Conservation (phyloP, 2,329 filamentous ascomycete genomes). For the Bipolaris gigantea region DNA sequence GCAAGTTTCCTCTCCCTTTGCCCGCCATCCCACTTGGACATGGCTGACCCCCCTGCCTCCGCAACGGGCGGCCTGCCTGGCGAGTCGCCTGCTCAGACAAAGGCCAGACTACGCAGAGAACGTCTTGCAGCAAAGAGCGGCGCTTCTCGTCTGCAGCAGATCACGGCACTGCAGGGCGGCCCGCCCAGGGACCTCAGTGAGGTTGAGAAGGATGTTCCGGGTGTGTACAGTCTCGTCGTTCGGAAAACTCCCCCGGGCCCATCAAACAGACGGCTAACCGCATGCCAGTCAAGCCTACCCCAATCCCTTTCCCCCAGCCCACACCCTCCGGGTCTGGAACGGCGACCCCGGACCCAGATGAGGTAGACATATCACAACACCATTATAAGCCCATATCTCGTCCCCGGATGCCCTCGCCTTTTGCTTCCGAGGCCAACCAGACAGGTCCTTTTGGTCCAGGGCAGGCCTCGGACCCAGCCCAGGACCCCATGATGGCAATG, state of each 20-base stretch:
- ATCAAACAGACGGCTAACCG: conserved; percentile 24
- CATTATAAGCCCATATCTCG: conserved; percentile 62
- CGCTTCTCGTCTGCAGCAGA: conserved; percentile 70
- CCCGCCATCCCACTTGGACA: conserved; percentile 7
- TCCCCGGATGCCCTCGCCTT: conserved; percentile 44
- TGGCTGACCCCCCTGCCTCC: conserved; percentile 31
- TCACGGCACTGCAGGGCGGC: conserved; percentile 69
- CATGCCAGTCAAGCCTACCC: conserved; percentile 26
- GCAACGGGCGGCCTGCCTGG: conserved; percentile 19
- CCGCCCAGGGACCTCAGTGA: conserved; percentile 40
- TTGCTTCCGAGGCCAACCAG: conserved; percentile 34
- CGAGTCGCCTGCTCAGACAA: conserved; percentile 52
- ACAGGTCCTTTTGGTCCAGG: conserved; percentile 24
- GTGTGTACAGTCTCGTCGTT: conserved; percentile 27
- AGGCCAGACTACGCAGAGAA: conserved; percentile 76
- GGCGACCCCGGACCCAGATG: conserved; percentile 62
- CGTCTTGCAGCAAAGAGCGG: conserved; percentile 77
- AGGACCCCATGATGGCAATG: conserved; percentile 68
- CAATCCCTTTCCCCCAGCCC: conserved; percentile 18
- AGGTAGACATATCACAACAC: conserved; percentile 78
- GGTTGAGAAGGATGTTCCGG: conserved; percentile 39
- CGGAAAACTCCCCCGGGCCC: neutral
- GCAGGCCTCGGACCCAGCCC: conserved; percentile 21
- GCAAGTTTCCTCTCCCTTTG: neutral
- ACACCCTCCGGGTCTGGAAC: conserved; percentile 29